A percentile compares a stretch with the other conserved stretches of the same genome.
Evolutionary conservation across 2,329 filamentous ascomycete genomes (phyloP).

Genomic region (Helicocarpus griseus): DNA sequence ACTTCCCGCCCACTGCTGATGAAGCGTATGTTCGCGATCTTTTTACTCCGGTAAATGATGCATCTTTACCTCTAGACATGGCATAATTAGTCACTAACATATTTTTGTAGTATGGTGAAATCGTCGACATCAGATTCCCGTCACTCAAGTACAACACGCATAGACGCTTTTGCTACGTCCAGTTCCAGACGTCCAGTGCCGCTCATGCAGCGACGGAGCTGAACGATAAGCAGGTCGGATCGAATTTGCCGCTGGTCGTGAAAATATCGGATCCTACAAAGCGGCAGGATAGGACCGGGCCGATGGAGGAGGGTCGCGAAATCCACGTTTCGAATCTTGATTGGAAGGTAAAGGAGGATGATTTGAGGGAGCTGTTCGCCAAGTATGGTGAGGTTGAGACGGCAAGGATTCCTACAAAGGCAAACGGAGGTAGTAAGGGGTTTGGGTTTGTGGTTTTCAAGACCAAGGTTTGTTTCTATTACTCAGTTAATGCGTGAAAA

Average conservation of each 20-base stretch:
- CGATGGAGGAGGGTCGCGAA: slow-evolving; percentile 79
- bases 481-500: neutral
- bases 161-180: slow-evolving; percentile 90
- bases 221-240: slow-evolving; percentile 60
- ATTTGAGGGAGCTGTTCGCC: slow-evolving; percentile 60
- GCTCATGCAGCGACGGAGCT: slow-evolving; percentile 64
- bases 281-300: slow-evolving; percentile 69
- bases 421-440: slow-evolving; percentile 61
- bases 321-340: slow-evolving; percentile 66
- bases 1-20: slow-evolving; percentile 58
- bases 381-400: slow-evolving; percentile 67
- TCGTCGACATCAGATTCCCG: slow-evolving; percentile 79
- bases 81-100: neutral
- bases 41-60: slow-evolving; percentile 41
- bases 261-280: slow-evolving; percentile 76
- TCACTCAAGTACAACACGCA: slow-evolving; percentile 82
- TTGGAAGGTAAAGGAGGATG: slow-evolving; percentile 51
- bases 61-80: neutral
- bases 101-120: slow-evolving; percentile 55
- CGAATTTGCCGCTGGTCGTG: slow-evolving; percentile 58
- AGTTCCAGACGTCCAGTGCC: slow-evolving; percentile 63
- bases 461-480: slow-evolving; percentile 40
- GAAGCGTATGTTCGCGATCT: slow-evolving; percentile 46
- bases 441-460: slow-evolving; percentile 72
- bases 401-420: slow-evolving; percentile 60